Conservation (phyloP, 2,329 filamentous ascomycete species). For the Ophiosphaerella herpotricha region DNA sequence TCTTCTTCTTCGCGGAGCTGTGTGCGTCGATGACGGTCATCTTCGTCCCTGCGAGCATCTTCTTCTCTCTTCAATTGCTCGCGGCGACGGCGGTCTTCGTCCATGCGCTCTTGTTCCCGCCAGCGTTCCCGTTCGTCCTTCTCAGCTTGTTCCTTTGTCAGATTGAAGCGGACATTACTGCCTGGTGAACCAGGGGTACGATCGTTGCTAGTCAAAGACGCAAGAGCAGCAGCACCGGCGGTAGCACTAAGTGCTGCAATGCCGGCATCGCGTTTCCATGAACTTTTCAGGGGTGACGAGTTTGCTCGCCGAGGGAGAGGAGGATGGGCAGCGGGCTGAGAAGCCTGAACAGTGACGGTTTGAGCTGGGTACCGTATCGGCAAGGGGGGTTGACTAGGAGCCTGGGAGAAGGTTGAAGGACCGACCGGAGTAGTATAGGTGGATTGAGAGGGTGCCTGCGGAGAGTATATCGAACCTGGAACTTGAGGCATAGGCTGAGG, state of each 20-base stretch:
- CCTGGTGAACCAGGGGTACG: constrained; percentile 33
- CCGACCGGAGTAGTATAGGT: constrained; percentile 49
- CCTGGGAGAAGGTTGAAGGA: constrained; percentile 47
- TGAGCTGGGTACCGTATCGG: constrained; percentile 24
- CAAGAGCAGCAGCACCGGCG: constrained; percentile 49
- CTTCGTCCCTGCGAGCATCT: constrained; percentile 29
- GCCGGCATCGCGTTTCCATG: constrained; percentile 49
- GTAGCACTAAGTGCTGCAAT: constrained; percentile 51
- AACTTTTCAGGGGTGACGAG: constrained; percentile 52
- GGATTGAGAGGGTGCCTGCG: constrained; percentile 47
- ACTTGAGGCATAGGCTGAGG: constrained; percentile 80
- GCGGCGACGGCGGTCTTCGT: constrained; percentile 28
- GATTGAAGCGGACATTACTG: constrained; percentile 60
- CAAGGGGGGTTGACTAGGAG: constrained; percentile 23
- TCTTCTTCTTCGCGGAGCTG: constrained; percentile 13
- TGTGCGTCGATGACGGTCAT: constrained; percentile 26
- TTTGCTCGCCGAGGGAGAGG: constrained; percentile 49
- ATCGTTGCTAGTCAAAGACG: constrained; percentile 30
- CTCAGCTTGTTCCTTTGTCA: constrained; percentile 61
- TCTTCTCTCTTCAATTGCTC: constrained; percentile 28
- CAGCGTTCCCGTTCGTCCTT: constrained; percentile 50
- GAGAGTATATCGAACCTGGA: constrained; percentile 67
- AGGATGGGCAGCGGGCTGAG: constrained; percentile 23
- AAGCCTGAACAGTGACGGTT: constrained; percentile 26
- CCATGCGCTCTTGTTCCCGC: constrained; percentile 37